Conservation (phyloP, 2,329 filamentous ascomycete species). For the Beauveria bassiana region DNA sequence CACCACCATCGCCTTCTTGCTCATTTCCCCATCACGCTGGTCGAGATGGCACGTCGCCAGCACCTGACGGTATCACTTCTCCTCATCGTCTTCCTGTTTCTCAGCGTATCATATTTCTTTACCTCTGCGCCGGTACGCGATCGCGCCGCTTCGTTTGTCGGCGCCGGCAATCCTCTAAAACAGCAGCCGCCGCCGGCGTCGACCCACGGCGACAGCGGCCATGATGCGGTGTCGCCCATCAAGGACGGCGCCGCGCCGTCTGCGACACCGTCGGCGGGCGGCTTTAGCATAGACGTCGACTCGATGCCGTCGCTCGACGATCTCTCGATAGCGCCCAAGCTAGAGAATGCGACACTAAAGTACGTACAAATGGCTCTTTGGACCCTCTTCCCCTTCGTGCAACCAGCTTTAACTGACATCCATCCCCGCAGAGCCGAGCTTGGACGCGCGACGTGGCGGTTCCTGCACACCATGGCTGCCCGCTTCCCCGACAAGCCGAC, state of each 20-base stretch:
- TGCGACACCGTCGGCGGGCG: slow-evolving; percentile 17
- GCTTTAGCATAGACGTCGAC: slow-evolving; percentile 32
- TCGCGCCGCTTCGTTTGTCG: neutral
- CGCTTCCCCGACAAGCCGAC: slow-evolving; percentile 60
- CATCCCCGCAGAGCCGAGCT: slow-evolving; percentile 46
- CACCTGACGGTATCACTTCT: slow-evolving; percentile 47
- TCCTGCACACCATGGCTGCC: slow-evolving; percentile 64
- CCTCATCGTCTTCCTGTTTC: slow-evolving; percentile 46
- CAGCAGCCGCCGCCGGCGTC: neutral
- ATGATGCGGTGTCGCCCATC: slow-evolving; percentile 16
- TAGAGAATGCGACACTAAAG: slow-evolving; percentile 78
- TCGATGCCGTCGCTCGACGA: slow-evolving; percentile 48
- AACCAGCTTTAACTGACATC: neutral
- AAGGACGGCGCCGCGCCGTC: slow-evolving; percentile 17
- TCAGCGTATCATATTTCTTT: slow-evolving; percentile 52
- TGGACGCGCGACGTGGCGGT: slow-evolving; percentile 61
- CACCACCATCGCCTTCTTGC: neutral
- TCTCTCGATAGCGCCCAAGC: slow-evolving; percentile 68
- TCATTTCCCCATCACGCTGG: neutral
- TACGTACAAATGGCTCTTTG: slow-evolving; percentile 23
- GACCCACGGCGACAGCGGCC: neutral
- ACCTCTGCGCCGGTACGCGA: slow-evolving; percentile 12
- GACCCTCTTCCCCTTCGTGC: no score
- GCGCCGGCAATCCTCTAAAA: neutral
- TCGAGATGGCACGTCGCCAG: slow-evolving; percentile 43